phyloP scores from a whole-genome alignment of 2,329 filamentous ascomycete genomes.

The Claviceps humidiphila region DNA sequence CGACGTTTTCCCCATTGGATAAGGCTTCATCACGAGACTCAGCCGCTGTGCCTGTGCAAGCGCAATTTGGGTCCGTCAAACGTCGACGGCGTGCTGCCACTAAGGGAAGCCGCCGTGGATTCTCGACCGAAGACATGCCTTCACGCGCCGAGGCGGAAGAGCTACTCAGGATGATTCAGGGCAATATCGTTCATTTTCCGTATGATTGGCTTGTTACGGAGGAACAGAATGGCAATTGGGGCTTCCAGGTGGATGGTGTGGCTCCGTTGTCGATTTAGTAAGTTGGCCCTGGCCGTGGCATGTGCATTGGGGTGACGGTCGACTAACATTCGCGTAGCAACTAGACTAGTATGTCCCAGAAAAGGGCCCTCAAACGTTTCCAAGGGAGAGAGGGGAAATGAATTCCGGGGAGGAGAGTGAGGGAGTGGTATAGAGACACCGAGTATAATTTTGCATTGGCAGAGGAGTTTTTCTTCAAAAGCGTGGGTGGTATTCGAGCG shows the following conservation, averaged over 20 bases:
- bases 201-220: conserved; percentile 92
- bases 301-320: too few species aligned
- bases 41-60: conserved; percentile 16
- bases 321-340: neutral
- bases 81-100: conserved; percentile 57
- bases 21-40: conserved; percentile 29
- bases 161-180: conserved; percentile 69
- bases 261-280: conserved; percentile 96
- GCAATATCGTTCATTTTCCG: conserved; percentile 80
- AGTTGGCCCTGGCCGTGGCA: conserved; percentile 25
- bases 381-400: too few species aligned
- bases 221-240: conserved; percentile 88
- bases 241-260: conserved; percentile 91
- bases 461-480: neutral
- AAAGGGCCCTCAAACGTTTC: too few species aligned
- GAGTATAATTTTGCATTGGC: conserved; percentile 17
- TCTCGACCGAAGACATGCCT: conserved; percentile 63
- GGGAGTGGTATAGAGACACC: conserved; percentile 6
- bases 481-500: too few species aligned
- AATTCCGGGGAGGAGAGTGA: neutral
- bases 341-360: neutral
- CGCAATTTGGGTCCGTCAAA: conserved; percentile 36
- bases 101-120: conserved; percentile 51
- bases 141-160: conserved; percentile 66
- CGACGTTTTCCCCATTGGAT: conserved; percentile 43